phyloP scores from a whole-genome alignment of 2,329 filamentous ascomycete genomes.

The Geosmithia putterillii region DNA sequence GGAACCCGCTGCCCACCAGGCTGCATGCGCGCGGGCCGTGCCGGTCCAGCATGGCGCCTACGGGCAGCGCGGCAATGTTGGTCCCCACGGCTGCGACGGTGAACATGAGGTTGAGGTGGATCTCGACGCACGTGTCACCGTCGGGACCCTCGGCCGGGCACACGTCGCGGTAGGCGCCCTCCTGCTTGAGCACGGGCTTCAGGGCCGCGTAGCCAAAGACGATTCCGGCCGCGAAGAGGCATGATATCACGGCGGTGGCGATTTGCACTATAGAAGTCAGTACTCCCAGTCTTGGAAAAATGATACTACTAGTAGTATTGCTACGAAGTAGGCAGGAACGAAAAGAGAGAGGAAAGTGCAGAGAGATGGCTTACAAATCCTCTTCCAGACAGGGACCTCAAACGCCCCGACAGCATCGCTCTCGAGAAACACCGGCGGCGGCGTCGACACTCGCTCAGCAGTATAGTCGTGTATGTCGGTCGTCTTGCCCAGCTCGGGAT shows the following conservation, averaged over 20 bases:
- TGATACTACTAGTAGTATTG: not conserved
- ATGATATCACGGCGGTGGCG: constrained; percentile 23
- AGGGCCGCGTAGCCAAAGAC: constrained; percentile 79
- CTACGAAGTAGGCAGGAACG: no score
- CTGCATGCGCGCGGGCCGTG: constrained; percentile 70
- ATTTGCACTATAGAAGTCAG: constrained; percentile 13
- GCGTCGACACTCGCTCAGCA: not conserved
- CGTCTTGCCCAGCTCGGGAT: constrained; percentile 2
- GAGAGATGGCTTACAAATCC: constrained; percentile 28
- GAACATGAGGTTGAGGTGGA: constrained; percentile 80
- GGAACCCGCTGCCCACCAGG: constrained; percentile 53
- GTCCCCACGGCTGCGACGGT: constrained; percentile 79
- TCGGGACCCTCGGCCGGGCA: constrained; percentile 29
- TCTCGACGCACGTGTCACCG: constrained; percentile 30
- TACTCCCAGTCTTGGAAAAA: not conserved
- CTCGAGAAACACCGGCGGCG: not conserved
- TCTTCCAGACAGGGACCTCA: constrained; percentile 41
- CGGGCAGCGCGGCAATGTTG: constrained; percentile 74
- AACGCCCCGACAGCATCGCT: constrained; percentile 33
- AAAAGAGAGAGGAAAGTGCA: not conserved
- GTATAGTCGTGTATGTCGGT: constrained; percentile 1
- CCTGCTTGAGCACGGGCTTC: constrained; percentile 65
- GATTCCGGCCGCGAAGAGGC: constrained; percentile 64
- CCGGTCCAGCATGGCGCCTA: constrained; percentile 74
- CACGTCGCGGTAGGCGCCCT: constrained; percentile 56